A percentile compares a stretch with the other conserved stretches of the same genome.
Conservation (phyloP, 2,329 filamentous ascomycete species). For the Verticillium isaacii region DNA sequence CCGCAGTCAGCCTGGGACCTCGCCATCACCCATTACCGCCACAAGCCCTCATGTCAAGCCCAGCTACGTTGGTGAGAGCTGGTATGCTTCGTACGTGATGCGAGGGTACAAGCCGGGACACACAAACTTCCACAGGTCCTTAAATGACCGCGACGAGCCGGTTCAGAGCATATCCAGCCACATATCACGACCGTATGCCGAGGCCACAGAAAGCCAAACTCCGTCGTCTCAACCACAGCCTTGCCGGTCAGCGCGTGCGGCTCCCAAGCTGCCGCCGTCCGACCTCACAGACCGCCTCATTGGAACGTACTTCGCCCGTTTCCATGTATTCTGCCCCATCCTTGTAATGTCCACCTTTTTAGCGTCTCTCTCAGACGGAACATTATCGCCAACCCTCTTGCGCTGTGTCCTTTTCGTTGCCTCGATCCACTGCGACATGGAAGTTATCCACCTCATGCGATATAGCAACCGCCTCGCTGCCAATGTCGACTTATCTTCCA, state of each 20-base stretch:
- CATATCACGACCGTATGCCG: too few relatives aligned
- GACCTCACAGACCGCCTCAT: background rate
- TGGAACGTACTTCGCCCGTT: background rate
- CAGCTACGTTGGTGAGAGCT: background rate
- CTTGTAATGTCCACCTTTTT: background rate
- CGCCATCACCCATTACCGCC: too few relatives aligned
- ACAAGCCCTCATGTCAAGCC: background rate
- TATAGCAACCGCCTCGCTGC: background rate
- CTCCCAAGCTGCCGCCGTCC: background rate
- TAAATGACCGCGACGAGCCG: background rate
- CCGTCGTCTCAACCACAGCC: too few relatives aligned
- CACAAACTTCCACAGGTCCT: background rate
- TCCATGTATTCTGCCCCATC: slow-evolving; percentile 1
- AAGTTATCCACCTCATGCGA: background rate
- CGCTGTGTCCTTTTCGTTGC: slow-evolving; percentile 1
- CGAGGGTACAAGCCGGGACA: slow-evolving; percentile 1
- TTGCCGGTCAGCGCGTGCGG: too few relatives aligned
- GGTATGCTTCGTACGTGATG: slow-evolving; percentile 1
- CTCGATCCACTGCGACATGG: background rate
- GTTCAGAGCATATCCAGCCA: background rate
- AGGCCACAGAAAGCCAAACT: too few relatives aligned
- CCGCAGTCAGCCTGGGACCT: too few relatives aligned
- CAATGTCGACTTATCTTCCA: background rate
- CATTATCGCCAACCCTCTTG: background rate
- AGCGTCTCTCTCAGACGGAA: background rate